Evolutionary conservation across 2,329 filamentous ascomycete genomes (phyloP), one percentile per base, ranked within the genome.

Genomic region (Diaporthe sp.): DNA sequence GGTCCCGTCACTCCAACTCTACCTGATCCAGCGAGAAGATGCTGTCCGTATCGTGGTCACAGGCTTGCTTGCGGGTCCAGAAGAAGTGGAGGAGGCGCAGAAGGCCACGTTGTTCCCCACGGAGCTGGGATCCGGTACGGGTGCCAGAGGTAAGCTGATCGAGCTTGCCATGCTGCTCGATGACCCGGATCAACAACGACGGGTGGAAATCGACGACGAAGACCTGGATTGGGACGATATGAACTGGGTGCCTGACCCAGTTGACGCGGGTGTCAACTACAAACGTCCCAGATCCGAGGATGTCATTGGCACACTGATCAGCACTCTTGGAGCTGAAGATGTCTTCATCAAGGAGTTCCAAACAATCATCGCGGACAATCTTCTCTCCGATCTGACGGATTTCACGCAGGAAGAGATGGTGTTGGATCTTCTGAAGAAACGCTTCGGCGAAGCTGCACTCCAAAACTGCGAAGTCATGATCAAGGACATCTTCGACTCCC

Each of bases 391-490:
- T 63, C 92, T 93, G 76, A 87, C 90, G 25, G 88, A 90, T 34
- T 97, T 95, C 79, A 90, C 94, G 76, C 95, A 95, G 82, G 97
- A 94, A 84, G 90, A 94, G 72, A 93, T 94, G 73, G 94, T 98
- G 6, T 89, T 98, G 8, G 92, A 96, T 75, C 89, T 98, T 13
- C 89, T 99, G 76, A 98, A 98, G 85, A 90, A 94, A 77, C 92
- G 96, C 12, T 96, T 98, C 74, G 96, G 96, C 34, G 95, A 98
- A 78, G 89, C 90, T 39, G 92, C 95, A 22, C 87, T 99, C 61
- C 97, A 98, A 82, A 94, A 94, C 67, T 98, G 96, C 83, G 96
- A 99, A 82, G 97, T 99, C 80, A 99, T 99, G 97, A 90, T 99
- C 75, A 94, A 94, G 78, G 97, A 99, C 82, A 94, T 98, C 49